Conservation (phyloP, 1,284 basidiomycete species). For the Sanguinoderma infundibulare region DNA sequence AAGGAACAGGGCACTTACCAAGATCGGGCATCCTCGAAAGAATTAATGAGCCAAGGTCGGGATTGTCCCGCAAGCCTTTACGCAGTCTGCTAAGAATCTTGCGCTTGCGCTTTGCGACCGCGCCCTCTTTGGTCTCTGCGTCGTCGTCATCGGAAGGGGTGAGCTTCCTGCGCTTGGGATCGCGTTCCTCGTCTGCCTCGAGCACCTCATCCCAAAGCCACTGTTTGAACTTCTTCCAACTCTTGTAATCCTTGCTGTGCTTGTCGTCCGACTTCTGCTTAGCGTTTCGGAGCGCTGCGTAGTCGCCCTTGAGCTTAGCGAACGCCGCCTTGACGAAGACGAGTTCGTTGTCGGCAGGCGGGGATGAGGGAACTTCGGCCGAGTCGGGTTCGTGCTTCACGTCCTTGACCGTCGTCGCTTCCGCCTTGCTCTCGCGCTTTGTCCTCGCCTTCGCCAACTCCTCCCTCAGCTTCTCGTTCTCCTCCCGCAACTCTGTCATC, state of each 20-base stretch:
- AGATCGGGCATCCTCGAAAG: not conserved
- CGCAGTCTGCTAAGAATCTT: not conserved
- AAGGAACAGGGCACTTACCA: not conserved
- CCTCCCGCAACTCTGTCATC: conserved; percentile 17
- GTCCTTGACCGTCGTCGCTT: not conserved
- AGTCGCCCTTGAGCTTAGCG: conserved; percentile 21
- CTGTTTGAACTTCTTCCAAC: conserved; percentile 27
- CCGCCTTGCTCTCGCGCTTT: too few species aligned
- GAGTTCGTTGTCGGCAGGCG: conserved; percentile 2
- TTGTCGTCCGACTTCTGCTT: conserved; percentile 25
- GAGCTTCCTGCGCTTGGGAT: conserved; percentile 19
- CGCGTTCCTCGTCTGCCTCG: conserved; percentile 2
- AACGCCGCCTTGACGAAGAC: conserved; percentile 19
- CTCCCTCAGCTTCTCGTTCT: conserved; percentile 18
- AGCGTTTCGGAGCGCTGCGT: conserved; percentile 23
- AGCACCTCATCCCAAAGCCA: conserved; percentile 22
- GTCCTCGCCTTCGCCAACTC: conserved; percentile 7
- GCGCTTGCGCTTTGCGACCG: not conserved
- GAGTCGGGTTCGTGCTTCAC: not conserved
- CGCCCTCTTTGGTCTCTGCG: conserved; percentile 59
- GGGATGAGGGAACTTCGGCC: not conserved
- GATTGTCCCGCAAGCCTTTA: not conserved
- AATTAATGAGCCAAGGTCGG: not conserved
- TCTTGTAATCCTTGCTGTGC: conserved; percentile 20
- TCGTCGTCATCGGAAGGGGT: conserved; percentile 76